phyloP scores from a whole-genome alignment of 331 rosid species.

The Ulmus americana region DNA sequence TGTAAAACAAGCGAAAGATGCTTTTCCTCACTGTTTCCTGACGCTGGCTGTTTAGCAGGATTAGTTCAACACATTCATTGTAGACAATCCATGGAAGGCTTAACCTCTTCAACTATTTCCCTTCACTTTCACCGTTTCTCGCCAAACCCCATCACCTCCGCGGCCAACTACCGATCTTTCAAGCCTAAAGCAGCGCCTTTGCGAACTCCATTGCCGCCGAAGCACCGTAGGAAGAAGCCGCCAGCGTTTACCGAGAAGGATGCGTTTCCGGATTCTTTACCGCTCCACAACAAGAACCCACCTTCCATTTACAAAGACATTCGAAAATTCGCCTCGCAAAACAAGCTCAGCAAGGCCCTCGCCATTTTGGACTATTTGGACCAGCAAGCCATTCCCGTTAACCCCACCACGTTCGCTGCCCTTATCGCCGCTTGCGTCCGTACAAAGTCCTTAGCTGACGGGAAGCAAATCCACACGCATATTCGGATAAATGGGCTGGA shows the following conservation, averaged over 20 bases:
- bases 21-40: too few relatives aligned
- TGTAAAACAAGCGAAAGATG: too few relatives aligned
- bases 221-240: slow-evolving; percentile 4
- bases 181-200: slow-evolving; percentile 27
- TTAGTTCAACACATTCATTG: too few relatives aligned
- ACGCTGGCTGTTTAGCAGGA: too few relatives aligned
- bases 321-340: slow-evolving; percentile 41
- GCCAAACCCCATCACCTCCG: slow-evolving; percentile 25
- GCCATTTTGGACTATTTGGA: slow-evolving; percentile 64
- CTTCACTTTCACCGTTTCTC: slow-evolving; percentile 30
- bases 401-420: slow-evolving; percentile 63
- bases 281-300: slow-evolving; percentile 67
- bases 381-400: slow-evolving; percentile 60
- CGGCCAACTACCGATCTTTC: slow-evolving; percentile 9
- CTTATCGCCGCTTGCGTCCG: slow-evolving; percentile 63
- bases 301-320: slow-evolving; percentile 53
- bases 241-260: slow-evolving; percentile 37
- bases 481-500: slow-evolving; percentile 66
- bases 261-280: slow-evolving; percentile 60
- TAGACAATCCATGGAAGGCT: slow-evolving; percentile 36
- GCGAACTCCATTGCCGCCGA: slow-evolving; percentile 1
- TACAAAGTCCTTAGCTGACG: slow-evolving; percentile 43
- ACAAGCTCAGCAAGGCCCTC: slow-evolving; percentile 57
- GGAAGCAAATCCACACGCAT: slow-evolving; percentile 45
- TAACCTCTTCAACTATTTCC: slow-evolving; percentile 29